A percentile compares a stretch with the other conserved stretches of the same genome.
These are phyloP conservation scores for Neonectria magnoliae DNA, from an alignment of 2,329 filamentous ascomycete genomes.

Conservation along the genomic window DNA sequence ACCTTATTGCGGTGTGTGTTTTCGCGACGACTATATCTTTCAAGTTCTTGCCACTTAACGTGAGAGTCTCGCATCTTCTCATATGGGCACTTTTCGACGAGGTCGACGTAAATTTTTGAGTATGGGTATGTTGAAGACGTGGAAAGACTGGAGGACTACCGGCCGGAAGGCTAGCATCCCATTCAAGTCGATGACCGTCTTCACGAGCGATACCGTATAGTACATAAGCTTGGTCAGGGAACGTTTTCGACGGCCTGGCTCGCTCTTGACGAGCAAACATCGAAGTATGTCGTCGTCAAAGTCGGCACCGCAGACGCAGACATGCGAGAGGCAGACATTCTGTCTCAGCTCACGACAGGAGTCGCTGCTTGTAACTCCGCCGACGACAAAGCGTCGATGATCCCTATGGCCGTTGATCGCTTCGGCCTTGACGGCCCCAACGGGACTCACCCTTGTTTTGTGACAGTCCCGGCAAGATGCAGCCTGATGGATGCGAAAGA, in stretches of 20 bases:
- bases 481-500: slow-evolving; percentile 39
- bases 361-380: background rate
- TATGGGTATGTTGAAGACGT: slow-evolving; percentile 40
- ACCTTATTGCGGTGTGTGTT: too few species aligned
- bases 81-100: background rate
- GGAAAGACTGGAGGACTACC: slow-evolving; percentile 43
- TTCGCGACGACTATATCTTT: too few species aligned
- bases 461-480: slow-evolving; percentile 40
- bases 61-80: too few species aligned
- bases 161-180: slow-evolving; percentile 51
- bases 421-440: slow-evolving; percentile 43
- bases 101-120: background rate
- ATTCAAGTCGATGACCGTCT: slow-evolving; percentile 51
- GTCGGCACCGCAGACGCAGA: slow-evolving; percentile 41
- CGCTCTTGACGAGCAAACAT: slow-evolving; percentile 38
- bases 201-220: slow-evolving; percentile 38
- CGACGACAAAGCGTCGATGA: slow-evolving; percentile 5
- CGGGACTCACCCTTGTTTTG: slow-evolving; percentile 43
- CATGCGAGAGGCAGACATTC: slow-evolving; percentile 35
- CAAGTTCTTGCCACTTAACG: too few species aligned
- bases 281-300: slow-evolving; percentile 48
- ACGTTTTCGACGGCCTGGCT: slow-evolving; percentile 47
- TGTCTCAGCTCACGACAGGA: slow-evolving; percentile 29
- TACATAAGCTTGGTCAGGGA: slow-evolving; percentile 46
- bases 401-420: slow-evolving; percentile 37